Evolutionary conservation across 2,329 filamentous ascomycete species (phyloP).

Genomic region (Cordyceps cicadae): DNA sequence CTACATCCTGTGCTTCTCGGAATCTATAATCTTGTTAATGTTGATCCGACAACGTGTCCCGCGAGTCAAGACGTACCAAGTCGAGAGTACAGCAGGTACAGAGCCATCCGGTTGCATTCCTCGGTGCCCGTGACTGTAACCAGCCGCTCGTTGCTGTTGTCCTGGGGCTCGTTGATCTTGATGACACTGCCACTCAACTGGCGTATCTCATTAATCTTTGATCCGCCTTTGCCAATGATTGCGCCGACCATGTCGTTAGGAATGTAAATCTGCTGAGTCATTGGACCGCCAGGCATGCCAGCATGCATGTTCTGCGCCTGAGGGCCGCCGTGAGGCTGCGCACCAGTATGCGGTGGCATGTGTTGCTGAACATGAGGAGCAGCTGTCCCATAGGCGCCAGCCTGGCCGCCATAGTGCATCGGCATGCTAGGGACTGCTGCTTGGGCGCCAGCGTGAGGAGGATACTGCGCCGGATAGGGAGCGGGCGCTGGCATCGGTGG

Average conservation of each 20-base stretch:
- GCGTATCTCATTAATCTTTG: conserved; percentile 98
- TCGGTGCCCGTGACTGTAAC: conserved; percentile 97
- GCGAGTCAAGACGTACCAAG: conserved; percentile 57
- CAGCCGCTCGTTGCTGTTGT: conserved; percentile 95
- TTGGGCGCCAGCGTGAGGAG: conserved; percentile 50
- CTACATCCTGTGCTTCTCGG: conserved; percentile 38
- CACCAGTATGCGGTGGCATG: conserved; percentile 50
- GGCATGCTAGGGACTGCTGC: conserved; percentile 50
- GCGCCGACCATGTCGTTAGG: conserved; percentile 99
- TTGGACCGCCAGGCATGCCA: conserved; percentile 49
- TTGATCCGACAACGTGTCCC: conserved; percentile 14
- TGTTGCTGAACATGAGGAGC: conserved; percentile 69
- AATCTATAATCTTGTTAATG: conserved; percentile 25
- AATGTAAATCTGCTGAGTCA: conserved; percentile 98
- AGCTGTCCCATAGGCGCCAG: conserved; percentile 69
- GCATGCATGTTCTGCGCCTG: conserved; percentile 66
- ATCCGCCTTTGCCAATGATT: conserved; percentile 96
- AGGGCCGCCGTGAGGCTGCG: conserved; percentile 54
- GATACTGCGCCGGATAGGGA: conserved; percentile 64
- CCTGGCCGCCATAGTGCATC: conserved; percentile 73
- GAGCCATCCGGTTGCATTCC: conserved; percentile 98
- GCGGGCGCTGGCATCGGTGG: conserved; percentile 65
- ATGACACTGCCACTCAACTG: conserved; percentile 96
- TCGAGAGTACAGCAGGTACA: conserved; percentile 98
- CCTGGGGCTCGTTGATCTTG: conserved; percentile 98